A percentile compares a stretch with the other conserved stretches of the same genome.
Conservation (phyloP, 2,329 filamentous ascomycete genomes). For the Microsporum canis region DNA sequence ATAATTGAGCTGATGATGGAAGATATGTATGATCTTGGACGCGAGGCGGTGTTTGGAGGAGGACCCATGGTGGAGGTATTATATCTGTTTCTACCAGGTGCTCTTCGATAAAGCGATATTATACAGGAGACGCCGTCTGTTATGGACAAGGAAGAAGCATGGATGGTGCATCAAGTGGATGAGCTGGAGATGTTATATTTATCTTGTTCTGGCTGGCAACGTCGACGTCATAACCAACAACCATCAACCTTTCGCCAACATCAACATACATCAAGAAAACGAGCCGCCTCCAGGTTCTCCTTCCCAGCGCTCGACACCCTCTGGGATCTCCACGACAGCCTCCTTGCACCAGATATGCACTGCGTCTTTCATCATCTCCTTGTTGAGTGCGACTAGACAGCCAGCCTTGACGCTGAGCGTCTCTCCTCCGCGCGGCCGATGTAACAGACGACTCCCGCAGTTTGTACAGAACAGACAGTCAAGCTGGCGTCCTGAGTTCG, state of each 20-base stretch:
- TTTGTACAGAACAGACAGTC: conserved; percentile 56
- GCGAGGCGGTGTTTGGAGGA: neutral
- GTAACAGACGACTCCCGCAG: conserved; percentile 56
- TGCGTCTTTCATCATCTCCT: conserved; percentile 45
- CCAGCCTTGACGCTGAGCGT: conserved; percentile 33
- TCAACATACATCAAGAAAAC: too few relatives aligned
- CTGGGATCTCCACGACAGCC: conserved; percentile 58
- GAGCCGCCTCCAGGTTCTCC: conserved; percentile 36
- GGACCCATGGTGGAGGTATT: neutral
- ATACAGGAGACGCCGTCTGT: neutral
- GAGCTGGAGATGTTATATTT: neutral
- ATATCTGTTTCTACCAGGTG: neutral
- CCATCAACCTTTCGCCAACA: too few relatives aligned
- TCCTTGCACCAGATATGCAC: conserved; percentile 58
- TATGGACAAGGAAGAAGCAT: neutral
- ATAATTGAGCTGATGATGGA: neutral
- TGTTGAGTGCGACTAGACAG: conserved; percentile 53
- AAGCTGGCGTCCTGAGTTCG: conserved; percentile 45
- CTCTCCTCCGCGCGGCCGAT: conserved; percentile 49
- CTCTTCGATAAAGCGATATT: neutral
- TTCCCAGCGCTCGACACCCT: conserved; percentile 47
- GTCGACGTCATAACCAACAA: neutral
- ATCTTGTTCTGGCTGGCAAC: neutral
- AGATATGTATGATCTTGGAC: neutral
- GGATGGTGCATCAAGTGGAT: neutral